Percentiles rank a stretch among this genome's conserved stretches.
These are phyloP conservation scores for Hemisphaericaspora xylofermentans DNA, from an alignment of 1,139 yeast species.

Conservation along the genomic window DNA sequence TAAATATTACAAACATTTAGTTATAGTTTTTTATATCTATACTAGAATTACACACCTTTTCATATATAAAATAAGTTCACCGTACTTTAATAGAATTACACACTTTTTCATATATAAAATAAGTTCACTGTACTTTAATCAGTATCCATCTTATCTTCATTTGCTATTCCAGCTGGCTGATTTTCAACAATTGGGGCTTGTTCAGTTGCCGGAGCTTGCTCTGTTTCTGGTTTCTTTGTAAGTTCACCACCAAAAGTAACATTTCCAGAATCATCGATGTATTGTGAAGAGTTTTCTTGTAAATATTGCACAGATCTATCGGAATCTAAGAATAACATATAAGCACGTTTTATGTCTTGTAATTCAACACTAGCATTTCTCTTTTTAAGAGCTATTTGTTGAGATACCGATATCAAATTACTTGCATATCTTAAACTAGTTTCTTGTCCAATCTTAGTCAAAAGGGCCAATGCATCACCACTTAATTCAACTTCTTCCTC, in stretches of 20 bases:
- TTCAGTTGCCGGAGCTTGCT: slow-evolving; percentile 9
- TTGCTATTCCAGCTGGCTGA: no score
- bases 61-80: slow-evolving; percentile 1
- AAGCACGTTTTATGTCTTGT: slow-evolving; percentile 84
- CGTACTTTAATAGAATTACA: neutral
- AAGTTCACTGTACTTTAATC: slow-evolving; percentile 27
- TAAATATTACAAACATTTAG: neutral
- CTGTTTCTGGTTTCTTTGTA: slow-evolving; percentile 4
- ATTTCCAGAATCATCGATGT: slow-evolving; percentile 70
- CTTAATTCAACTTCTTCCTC: slow-evolving; percentile 92
- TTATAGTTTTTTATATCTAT: neutral
- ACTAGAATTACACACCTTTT: slow-evolving; percentile 1
- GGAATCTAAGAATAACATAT: slow-evolving; percentile 82
- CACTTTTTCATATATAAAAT: neutral
- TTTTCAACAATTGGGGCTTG: slow-evolving; percentile 12
- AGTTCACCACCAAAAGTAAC: slow-evolving; percentile 47
- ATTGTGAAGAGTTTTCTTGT: slow-evolving; percentile 65
- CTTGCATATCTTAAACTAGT: slow-evolving; percentile 92
- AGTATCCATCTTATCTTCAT: slow-evolving; percentile 52
- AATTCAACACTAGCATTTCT: slow-evolving; percentile 71
- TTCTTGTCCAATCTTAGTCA: slow-evolving; percentile 91
- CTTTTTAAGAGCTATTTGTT: slow-evolving; percentile 81
- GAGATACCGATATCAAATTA: slow-evolving; percentile 85
- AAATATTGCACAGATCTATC: slow-evolving; percentile 81
- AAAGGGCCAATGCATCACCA: slow-evolving; percentile 80